Conservation (phyloP, 2,329 filamentous ascomycete genomes). For the Podosphaera aphanis region DNA sequence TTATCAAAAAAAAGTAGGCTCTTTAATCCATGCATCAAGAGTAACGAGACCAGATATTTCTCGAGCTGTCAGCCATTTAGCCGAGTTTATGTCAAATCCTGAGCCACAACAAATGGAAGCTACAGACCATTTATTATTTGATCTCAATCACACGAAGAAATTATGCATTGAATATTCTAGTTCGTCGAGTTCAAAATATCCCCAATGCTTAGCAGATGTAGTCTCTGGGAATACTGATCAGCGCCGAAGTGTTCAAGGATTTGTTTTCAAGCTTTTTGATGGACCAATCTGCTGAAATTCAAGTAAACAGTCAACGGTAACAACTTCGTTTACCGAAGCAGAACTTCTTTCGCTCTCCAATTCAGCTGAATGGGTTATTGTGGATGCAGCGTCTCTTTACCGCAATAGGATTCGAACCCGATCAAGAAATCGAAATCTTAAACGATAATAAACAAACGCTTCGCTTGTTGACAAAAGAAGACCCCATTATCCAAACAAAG, state of each 20-base stretch:
- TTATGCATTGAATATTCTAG: not conserved
- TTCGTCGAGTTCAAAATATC: not conserved
- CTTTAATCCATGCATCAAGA: not conserved
- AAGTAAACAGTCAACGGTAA: not conserved
- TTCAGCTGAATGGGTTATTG: not conserved
- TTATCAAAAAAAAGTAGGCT: not conserved
- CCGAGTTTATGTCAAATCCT: constrained; percentile 1
- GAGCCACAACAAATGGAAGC: not conserved
- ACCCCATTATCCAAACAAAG: not conserved
- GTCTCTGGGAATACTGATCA: not conserved
- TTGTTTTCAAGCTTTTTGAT: not conserved
- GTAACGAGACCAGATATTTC: constrained; percentile 1
- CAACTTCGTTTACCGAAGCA: not conserved
- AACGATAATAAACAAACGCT: not conserved
- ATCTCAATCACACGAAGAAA: not conserved
- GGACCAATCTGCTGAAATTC: not conserved
- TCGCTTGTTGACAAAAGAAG: not conserved
- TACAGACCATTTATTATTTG: not conserved
- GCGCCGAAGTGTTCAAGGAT: not conserved
- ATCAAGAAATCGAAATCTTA: not conserved
- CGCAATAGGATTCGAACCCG: not conserved
- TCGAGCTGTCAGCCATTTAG: not conserved
- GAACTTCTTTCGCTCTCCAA: not conserved
- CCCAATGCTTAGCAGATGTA: not conserved
- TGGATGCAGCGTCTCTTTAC: not conserved